Evolutionary conservation across 2,329 filamentous ascomycete species (phyloP).

Genomic region (Aspergillus ochraceus): DNA sequence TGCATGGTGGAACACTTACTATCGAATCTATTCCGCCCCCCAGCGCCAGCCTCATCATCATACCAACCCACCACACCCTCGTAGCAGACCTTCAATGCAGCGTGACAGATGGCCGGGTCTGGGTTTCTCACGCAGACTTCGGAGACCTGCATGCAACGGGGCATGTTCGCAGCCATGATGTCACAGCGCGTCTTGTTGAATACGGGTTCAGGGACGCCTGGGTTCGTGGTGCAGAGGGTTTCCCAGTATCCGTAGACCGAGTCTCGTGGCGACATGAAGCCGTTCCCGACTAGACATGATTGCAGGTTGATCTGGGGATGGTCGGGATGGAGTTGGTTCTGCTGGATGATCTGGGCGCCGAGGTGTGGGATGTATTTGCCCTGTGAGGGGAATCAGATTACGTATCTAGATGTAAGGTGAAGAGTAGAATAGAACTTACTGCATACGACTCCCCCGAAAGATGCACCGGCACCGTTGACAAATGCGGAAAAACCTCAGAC

Average conservation of each 20-base stretch:
- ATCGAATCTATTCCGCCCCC: constrained; percentile 26
- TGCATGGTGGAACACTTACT: constrained; percentile 11
- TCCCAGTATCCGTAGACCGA: constrained; percentile 48
- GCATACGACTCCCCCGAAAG: constrained; percentile 53
- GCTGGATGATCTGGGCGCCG: constrained; percentile 47
- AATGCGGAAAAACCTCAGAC: constrained; percentile 46
- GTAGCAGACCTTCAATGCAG: constrained; percentile 17
- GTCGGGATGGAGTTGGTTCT: constrained; percentile 42
- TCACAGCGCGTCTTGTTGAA: constrained; percentile 50
- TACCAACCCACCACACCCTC: constrained; percentile 15
- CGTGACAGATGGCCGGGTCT: constrained; percentile 20
- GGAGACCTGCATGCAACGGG: constrained; percentile 46
- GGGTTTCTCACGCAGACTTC: constrained; percentile 32
- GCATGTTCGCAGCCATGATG: constrained; percentile 47
- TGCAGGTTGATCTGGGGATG: constrained; percentile 44
- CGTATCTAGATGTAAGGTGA: background rate
- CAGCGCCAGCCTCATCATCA: constrained; percentile 20
- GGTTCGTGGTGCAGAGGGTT: constrained; percentile 49
- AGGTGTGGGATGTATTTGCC: constrained; percentile 50
- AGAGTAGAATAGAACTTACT: constrained; percentile 19
- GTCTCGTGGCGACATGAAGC: constrained; percentile 45
- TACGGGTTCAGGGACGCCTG: constrained; percentile 42
- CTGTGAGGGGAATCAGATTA: constrained; percentile 18
- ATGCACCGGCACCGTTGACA: constrained; percentile 41
- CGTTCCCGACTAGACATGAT: constrained; percentile 51